Conservation (phyloP, 352 stramenopile species). For the Phytophthora meadii region DNA sequence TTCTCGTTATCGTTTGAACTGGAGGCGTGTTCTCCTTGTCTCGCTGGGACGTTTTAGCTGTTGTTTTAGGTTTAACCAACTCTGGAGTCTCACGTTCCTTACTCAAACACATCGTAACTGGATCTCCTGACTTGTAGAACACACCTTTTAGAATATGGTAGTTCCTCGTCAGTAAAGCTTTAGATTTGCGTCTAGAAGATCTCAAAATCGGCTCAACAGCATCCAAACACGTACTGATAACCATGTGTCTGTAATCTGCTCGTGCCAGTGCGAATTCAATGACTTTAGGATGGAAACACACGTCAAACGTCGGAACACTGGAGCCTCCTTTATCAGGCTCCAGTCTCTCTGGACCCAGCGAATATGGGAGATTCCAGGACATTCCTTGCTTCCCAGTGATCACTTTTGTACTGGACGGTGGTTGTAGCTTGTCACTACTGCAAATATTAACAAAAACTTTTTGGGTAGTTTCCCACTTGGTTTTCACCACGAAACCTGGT, state of each 20-base stretch:
- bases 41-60: neutral
- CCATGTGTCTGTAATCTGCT: constrained; percentile 83
- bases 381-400: constrained; percentile 36
- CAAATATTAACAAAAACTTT: constrained; percentile 97
- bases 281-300: constrained; percentile 92
- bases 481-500: constrained; percentile 94
- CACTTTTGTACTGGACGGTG: constrained; percentile 68
- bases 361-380: constrained; percentile 93
- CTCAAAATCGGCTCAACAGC: constrained; percentile 72
- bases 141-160: constrained; percentile 90
- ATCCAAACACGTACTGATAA: constrained; percentile 90
- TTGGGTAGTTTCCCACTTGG: constrained; percentile 47
- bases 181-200: constrained; percentile 35
- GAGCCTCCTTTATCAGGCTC: constrained; percentile 88
- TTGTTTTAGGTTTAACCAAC: constrained; percentile 7
- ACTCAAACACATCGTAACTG: constrained; percentile 75
- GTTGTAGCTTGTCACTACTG: constrained; percentile 81
- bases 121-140: constrained; percentile 84
- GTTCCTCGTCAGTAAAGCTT: constrained; percentile 41
- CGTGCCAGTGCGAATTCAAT: constrained; percentile 67
- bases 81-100: constrained; percentile 29
- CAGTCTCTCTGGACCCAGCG: constrained; percentile 88
- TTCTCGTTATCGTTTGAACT: constrained; percentile 3
- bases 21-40: constrained; percentile 23
- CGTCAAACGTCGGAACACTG: constrained; percentile 87